Conservation (phyloP, 1,284 basidiomycete species). For the Trichosporon asahii region DNA sequence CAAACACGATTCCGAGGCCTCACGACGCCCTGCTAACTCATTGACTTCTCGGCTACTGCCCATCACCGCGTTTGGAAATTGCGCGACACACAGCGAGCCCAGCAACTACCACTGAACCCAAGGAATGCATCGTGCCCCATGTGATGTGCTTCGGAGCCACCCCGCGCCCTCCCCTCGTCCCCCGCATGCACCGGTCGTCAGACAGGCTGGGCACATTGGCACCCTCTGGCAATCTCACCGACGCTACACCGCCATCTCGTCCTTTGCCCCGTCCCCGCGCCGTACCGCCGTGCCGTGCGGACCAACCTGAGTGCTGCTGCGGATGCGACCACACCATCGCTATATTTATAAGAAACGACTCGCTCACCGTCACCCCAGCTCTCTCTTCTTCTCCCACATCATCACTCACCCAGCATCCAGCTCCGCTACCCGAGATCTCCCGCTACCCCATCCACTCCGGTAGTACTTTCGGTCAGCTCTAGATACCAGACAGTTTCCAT, state of each 20-base stretch:
- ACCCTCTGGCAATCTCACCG: not conserved
- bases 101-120: not conserved
- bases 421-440: too few relatives aligned
- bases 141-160: constrained; percentile 5
- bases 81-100: not conserved
- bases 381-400: not conserved
- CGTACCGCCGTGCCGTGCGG: not conserved
- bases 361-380: not conserved
- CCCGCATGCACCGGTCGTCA: not conserved
- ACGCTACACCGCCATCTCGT: not conserved
- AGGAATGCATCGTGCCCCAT: constrained; percentile 8
- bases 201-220: not conserved
- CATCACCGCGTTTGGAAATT: constrained; percentile 8
- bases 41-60: not conserved
- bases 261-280: not conserved
- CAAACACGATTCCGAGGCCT: not conserved
- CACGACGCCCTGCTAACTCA: not conserved
- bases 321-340: constrained; percentile 1
- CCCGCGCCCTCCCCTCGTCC: not conserved
- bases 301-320: not conserved
- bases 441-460: too few relatives aligned
- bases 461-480: not conserved
- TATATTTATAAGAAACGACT: not conserved
- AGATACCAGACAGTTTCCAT: not conserved
- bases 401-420: not conserved